Evolutionary conservation across 2,329 filamentous ascomycete species (phyloP), one percentile per base, ranked within the genome.

Genomic region (Madurella mycetomatis): DNA sequence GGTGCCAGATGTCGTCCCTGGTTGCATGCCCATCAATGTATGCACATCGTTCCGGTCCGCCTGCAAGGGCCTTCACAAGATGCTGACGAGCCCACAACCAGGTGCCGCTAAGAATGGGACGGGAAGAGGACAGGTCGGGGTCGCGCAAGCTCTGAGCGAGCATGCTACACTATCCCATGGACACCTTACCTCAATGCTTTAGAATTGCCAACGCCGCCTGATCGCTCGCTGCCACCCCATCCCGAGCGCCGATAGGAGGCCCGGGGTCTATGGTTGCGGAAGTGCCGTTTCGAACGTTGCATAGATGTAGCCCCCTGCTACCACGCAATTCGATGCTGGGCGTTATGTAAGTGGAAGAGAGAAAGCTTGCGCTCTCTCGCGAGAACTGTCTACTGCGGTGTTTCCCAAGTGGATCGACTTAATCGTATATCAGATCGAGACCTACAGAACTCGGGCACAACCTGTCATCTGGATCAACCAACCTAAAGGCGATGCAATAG

Each of bases 51-150:
- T 52, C 48, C 53, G 44, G 49, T 53, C 37, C 48, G 49, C 39
- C 47, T 58, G 49, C 53, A 55, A 48, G 40, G 44, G 41, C 44
- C 49, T 43, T 51, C 41, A 47, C 54, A 41, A 56, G 51, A 42
- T 54, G 49, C 51, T 41, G 41, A 32, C 32, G 42, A 31, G 37
- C 30, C 19, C 5, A 16, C 30, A 39, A 19, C n/a, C 9, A 8
- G 15, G 11, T 30, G 16, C 40, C 39, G 45, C 41, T 34, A 15
- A 49, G 25, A 19, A 30, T 45, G 41, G 51, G 46, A 40, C 41
- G 34, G 34, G 13, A 11, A 37, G 13, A 15, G 34, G 13, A 9
- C 34, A 37, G 9, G 34, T 37, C 34, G 34, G 34, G 34, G 11
- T 11, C 34, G 34, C 11, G 34, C 34, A 4, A 15, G 13, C 13